Percentiles rank a stretch among this genome's conserved stretches.
phyloP scores from a whole-genome alignment of 1,139 yeast species.

The Geotrichum restrictum region DNA sequence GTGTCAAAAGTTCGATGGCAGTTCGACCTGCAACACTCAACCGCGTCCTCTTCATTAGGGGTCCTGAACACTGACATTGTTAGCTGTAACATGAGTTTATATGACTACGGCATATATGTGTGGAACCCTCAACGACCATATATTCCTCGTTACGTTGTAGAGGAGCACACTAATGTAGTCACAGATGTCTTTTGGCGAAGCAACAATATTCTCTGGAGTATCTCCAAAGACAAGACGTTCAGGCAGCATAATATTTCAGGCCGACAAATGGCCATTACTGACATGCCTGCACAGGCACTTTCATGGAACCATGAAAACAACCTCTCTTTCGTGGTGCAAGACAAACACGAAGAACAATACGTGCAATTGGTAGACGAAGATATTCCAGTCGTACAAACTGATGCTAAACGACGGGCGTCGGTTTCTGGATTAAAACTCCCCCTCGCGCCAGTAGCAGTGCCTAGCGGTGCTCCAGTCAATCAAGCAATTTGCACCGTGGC shows the following conservation, averaged over 20 bases:
- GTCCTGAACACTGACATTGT: constrained; percentile 52
- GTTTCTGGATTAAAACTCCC: constrained; percentile 3
- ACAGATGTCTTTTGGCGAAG: constrained; percentile 52
- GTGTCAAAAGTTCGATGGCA: constrained; percentile 71
- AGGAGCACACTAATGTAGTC: constrained; percentile 48
- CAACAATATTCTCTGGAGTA: constrained; percentile 50
- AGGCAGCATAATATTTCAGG: constrained; percentile 53
- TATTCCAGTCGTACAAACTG: constrained; percentile 13
- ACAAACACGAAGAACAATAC: constrained; percentile 31
- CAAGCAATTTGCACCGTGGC: constrained; percentile 28
- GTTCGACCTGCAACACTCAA: constrained; percentile 32
- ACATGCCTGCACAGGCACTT: constrained; percentile 50
- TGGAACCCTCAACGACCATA: constrained; percentile 72
- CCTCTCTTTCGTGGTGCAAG: constrained; percentile 53
- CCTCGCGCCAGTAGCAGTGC: constrained; percentile 2
- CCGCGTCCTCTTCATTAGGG: constrained; percentile 21
- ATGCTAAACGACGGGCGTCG: constrained; percentile 1
- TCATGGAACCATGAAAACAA: constrained; percentile 57
- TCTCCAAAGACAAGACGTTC: constrained; percentile 52
- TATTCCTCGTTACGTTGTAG: constrained; percentile 67
- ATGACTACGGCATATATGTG: constrained; percentile 68
- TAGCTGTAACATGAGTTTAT: constrained; percentile 63
- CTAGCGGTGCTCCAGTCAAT: constrained; percentile 2
- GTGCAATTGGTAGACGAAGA: constrained; percentile 15
- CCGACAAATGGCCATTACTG: constrained; percentile 52